Percentiles rank a stretch among this genome's conserved stretches.
Conservation (phyloP, 768 basidiomycete species). For the Mycena indigotica region DNA sequence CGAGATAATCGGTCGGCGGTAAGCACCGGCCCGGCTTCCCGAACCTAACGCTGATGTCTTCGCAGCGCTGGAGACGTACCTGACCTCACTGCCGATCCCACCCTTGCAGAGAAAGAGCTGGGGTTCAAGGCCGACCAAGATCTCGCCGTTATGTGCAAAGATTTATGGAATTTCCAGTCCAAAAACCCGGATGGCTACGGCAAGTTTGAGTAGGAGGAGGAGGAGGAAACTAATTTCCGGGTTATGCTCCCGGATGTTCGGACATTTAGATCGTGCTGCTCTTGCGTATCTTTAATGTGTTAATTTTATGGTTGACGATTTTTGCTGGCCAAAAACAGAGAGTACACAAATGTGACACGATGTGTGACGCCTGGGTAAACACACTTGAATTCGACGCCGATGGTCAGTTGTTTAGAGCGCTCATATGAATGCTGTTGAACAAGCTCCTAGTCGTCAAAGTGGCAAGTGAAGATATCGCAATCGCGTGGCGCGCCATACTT, state of each 20-base stretch:
- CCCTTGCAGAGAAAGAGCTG: slow-evolving; percentile 88
- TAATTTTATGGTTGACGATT: not conserved
- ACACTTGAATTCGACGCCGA: too few species aligned
- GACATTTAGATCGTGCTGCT: not conserved
- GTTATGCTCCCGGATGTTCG: too few species aligned
- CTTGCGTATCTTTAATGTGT: too few species aligned
- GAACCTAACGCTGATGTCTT: slow-evolving; percentile 5
- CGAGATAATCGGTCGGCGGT: slow-evolving; percentile 91
- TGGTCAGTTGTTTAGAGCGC: too few species aligned
- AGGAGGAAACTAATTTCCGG: too few species aligned
- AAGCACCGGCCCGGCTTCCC: slow-evolving; percentile 29
- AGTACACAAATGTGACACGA: too few species aligned
- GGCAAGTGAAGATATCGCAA: slow-evolving; percentile 89
- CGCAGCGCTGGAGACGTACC: slow-evolving; percentile 90
- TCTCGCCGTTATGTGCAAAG: slow-evolving; percentile 91
- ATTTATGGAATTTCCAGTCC: slow-evolving; percentile 99
- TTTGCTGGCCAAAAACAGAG: slow-evolving; percentile 1
- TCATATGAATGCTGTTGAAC: too few species aligned
- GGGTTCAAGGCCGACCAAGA: slow-evolving; percentile 83
- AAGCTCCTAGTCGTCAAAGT: too few species aligned
- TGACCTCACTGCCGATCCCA: slow-evolving; percentile 91
- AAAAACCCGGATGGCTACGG: slow-evolving; percentile 83
- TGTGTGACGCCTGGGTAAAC: too few species aligned
- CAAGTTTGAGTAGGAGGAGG: slow-evolving; percentile 23
- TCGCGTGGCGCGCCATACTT: slow-evolving; percentile 84